phyloP scores from a whole-genome alignment of 2,329 filamentous ascomycete species.

The Phyllosticta citrichinensis region DNA sequence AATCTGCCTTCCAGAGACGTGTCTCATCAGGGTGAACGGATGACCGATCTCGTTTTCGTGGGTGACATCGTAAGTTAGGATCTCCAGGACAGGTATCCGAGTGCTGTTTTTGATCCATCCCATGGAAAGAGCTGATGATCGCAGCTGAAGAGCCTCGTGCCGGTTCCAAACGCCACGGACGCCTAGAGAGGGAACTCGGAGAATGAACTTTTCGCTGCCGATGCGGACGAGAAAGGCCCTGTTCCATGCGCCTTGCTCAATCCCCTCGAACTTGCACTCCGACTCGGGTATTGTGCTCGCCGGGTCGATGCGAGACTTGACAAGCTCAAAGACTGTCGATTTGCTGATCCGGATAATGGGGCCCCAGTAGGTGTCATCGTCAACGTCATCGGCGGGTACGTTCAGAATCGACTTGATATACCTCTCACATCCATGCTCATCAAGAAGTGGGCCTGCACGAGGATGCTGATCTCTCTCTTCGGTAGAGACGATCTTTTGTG shows the following conservation, averaged over 20 bases:
- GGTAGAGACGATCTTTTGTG: too few species aligned
- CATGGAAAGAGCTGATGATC: slow-evolving; percentile 8
- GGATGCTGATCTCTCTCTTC: too few species aligned
- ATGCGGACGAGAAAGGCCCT: neutral
- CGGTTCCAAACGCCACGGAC: neutral
- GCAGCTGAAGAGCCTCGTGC: neutral
- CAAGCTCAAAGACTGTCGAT: neutral
- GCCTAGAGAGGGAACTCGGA: neutral
- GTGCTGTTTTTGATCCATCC: slow-evolving; percentile 11
- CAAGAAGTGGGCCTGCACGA: too few species aligned
- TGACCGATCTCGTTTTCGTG: slow-evolving; percentile 13
- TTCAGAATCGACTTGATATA: neutral
- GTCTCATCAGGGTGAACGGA: slow-evolving; percentile 16
- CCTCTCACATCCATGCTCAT: too few species aligned
- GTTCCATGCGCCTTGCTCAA: neutral
- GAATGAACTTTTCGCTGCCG: neutral
- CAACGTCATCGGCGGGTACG: neutral
- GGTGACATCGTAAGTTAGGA: slow-evolving; percentile 13
- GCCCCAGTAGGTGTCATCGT: neutral
- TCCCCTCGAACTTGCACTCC: neutral
- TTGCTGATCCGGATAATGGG: neutral
- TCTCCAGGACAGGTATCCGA: slow-evolving; percentile 12
- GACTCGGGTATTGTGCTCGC: neutral
- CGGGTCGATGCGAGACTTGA: neutral
- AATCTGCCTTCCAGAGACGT: slow-evolving; percentile 12